Evolutionary conservation across 768 basidiomycete genomes (phyloP), one percentile per base, ranked within the genome.

Genomic region (Scleroderma bovista): DNA sequence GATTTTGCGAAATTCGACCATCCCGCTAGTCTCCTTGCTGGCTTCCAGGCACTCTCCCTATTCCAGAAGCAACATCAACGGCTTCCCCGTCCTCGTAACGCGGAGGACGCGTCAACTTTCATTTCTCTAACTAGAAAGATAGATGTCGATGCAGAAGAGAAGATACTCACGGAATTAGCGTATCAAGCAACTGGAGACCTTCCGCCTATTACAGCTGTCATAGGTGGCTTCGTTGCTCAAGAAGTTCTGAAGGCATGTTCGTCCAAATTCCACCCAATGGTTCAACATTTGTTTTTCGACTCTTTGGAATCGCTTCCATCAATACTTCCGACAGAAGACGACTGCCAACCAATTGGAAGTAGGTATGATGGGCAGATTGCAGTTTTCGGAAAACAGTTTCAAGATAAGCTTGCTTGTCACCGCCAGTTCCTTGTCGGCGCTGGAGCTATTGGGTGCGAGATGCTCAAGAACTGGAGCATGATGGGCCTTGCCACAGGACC

Each of bases 381-480:
- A 33, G 93, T 99, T 10, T 97, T 99, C 61, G 96, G 96, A 6
- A 88, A 83, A 67, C 62, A 70, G 2, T 98, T 98, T 83, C 96
- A 99, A 57, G 77, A 86, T 36, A 96, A 90, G 74, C 85, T 99
- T 53, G 79, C 81, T 37, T 86, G 88, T 63, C 83, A 92, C 64
- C 80, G 88, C 23, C 90, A 98, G 61, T 99, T 99, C 80, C 78
- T 99, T 40, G 96, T 99, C 49, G 96, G 96, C 9, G 84, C 95
- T n/a, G 96, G 96, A 40, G 96, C 96, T 32, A 98, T 99, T 65
- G 96, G 96, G 17, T 99, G 96, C 64, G 96, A 99, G 72, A 98
- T 98, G 96, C 72, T 99, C 60, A 99, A 99, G 77, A 99, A 98
- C 69, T 99, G 96, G 96, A 88, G 90, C 57, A 89, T 98, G 92